phyloP scores from a whole-genome alignment of 306 rosid genomes.

The Crotalaria pallida region DNA sequence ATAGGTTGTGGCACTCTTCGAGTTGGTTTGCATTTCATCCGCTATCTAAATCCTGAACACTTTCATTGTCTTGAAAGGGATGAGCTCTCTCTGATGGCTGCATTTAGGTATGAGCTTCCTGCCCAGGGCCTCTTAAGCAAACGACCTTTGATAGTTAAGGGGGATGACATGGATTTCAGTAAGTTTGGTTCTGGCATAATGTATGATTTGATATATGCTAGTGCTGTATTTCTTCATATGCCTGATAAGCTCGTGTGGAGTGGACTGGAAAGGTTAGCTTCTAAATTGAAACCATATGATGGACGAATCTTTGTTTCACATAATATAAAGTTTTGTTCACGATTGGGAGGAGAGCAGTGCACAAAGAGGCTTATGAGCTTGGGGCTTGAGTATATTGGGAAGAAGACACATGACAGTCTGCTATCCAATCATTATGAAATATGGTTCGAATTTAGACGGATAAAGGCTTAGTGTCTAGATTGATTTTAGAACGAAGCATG shows the following conservation, averaged over 20 bases:
- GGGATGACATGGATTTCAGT: slow-evolving; percentile 76
- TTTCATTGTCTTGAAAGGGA: slow-evolving; percentile 86
- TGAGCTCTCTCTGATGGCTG: slow-evolving; percentile 88
- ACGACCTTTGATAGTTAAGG: slow-evolving; percentile 76
- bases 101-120: slow-evolving; percentile 86
- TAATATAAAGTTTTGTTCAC: slow-evolving; percentile 77
- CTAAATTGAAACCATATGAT: slow-evolving; percentile 54
- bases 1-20: slow-evolving; percentile 96
- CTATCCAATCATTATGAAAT: slow-evolving; percentile 88
- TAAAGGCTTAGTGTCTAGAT: slow-evolving; percentile 30
- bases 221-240: slow-evolving; percentile 95
- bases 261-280: slow-evolving; percentile 69
- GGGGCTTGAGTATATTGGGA: slow-evolving; percentile 79
- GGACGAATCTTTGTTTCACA: slow-evolving; percentile 87
- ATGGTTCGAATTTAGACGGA: slow-evolving; percentile 76
- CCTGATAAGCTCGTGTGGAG: slow-evolving; percentile 86
- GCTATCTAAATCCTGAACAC: slow-evolving; percentile 61
- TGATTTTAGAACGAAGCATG: background rate
- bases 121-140: slow-evolving; percentile 80
- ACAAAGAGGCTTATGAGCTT: slow-evolving; percentile 54
- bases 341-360: slow-evolving; percentile 83
- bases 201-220: slow-evolving; percentile 81
- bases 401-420: slow-evolving; percentile 81
- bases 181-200: slow-evolving; percentile 45
- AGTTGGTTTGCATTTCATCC: slow-evolving; percentile 86